Evolutionary conservation across 2,329 filamentous ascomycete species (phyloP).

Genomic region (Neurospora sp.): DNA sequence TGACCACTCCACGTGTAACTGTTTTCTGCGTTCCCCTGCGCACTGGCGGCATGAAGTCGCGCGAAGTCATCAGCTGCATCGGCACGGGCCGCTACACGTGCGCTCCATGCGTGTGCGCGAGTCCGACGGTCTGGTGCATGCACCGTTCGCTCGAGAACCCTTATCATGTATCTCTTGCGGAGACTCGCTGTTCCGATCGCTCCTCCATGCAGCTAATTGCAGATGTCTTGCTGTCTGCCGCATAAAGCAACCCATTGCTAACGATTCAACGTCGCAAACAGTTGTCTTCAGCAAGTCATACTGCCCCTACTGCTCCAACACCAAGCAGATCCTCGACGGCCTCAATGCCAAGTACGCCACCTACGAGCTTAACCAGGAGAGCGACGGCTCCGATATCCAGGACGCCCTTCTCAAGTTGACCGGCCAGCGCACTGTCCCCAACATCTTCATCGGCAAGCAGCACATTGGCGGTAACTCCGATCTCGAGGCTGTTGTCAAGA

Average conservation of each 20-base stretch:
- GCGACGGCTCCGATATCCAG: slow-evolving; percentile 78
- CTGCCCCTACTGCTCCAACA: slow-evolving; percentile 82
- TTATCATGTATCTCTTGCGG: neutral
- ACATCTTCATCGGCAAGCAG: slow-evolving; percentile 84
- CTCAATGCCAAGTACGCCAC: slow-evolving; percentile 62
- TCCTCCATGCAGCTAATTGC: neutral
- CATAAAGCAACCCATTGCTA: neutral
- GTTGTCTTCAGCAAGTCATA: slow-evolving; percentile 96
- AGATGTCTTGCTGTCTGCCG: neutral
- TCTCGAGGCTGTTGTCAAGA: slow-evolving; percentile 44
- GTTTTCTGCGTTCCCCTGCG: neutral
- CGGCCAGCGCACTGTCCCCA: slow-evolving; percentile 82
- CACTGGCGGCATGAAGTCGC: neutral
- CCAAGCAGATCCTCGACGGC: slow-evolving; percentile 65
- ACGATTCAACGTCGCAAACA: slow-evolving; percentile 22
- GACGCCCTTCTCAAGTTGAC: slow-evolving; percentile 71
- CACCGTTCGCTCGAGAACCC: neutral
- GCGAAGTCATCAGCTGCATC: neutral
- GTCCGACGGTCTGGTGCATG: neutral
- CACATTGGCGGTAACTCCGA: slow-evolving; percentile 97
- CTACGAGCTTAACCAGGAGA: slow-evolving; percentile 77
- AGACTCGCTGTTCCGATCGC: neutral
- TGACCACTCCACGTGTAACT: slow-evolving; percentile 11
- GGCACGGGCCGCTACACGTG: slow-evolving; percentile 1
- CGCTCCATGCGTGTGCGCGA: neutral